These are phyloP conservation scores for Backusella tuberculispora DNA, from an alignment of 192 early-diverging fungal genomes.

Conservation along the genomic window DNA sequence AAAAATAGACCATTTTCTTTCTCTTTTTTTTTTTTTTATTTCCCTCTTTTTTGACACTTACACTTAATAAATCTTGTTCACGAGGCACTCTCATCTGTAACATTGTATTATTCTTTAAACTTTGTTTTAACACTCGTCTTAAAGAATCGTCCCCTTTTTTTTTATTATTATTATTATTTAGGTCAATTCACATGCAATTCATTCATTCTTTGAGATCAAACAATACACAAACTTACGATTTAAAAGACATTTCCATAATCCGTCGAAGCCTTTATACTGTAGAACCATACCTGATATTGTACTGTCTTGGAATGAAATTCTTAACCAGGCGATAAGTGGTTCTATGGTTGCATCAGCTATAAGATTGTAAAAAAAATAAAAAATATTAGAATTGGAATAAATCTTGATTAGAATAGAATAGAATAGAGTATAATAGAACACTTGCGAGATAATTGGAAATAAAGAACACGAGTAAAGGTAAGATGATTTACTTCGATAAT, in stretches of 20 bases:
- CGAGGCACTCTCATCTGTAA: constrained; percentile 43
- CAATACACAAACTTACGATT: constrained; percentile 37
- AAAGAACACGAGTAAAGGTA: constrained; percentile 32
- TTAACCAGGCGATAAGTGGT: constrained; percentile 41
- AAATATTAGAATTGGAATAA: neutral
- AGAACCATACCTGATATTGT: constrained; percentile 44
- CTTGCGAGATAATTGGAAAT: constrained; percentile 41
- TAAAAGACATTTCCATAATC: constrained; percentile 45
- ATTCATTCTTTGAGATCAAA: too few species aligned
- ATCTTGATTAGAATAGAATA: neutral
- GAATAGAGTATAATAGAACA: neutral
- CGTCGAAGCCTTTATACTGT: constrained; percentile 45
- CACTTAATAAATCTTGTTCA: constrained; percentile 44
- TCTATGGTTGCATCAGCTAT: constrained; percentile 45
- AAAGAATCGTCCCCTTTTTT: constrained; percentile 43
- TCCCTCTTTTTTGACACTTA: constrained; percentile 20
- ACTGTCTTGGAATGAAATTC: constrained; percentile 37
- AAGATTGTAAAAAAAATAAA: neutral
- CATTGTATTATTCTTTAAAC: constrained; percentile 35
- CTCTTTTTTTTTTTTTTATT: neutral
- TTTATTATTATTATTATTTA: too few species aligned
- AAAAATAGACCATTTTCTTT: too few species aligned
- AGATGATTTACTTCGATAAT: constrained; percentile 41
- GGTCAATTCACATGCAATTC: too few species aligned
- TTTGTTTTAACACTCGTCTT: constrained; percentile 42